Evolutionary conservation across 192 early-diverging fungal genomes (phyloP), one percentile per base, ranked within the genome.

Genomic region (Linnemannia elongata): DNA sequence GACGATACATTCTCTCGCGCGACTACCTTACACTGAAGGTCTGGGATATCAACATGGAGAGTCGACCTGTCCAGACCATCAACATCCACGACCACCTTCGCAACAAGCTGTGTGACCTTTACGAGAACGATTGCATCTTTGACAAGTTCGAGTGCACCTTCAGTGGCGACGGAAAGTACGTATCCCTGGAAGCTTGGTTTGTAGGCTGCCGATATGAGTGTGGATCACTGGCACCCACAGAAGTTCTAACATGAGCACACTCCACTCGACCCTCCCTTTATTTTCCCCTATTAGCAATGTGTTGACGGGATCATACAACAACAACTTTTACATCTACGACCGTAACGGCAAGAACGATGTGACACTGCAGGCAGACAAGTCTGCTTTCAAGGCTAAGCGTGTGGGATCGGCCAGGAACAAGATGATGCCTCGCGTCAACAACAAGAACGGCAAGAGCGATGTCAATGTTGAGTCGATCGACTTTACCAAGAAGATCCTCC

Each of bases 71-170:
- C 38, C 95, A 98, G 86, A 96, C 96, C 18, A 98, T 99, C 91
- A 96, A 94, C 82, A 97, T 99, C 44, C 99, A 99, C 89, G 97
- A 99, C 85, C 96, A 98, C 76, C 91, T 99, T 44, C 93, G 95
- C 89, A 94, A 95, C 89, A 99, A 98, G 89, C 92, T 99, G 57
- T 99, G 99, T 90, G 99, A 99, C 83, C 90, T 99, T 24, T 99
- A 99, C 92, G 98, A 99, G 84, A 99, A 98, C 91, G 98, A 99
- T 89, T 98, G 97, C 88, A 99, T 99, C 88, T 99, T 99, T 92
- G 99, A 99, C 93, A 99, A 99, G 91, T 99, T 99, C 81, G 99
- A 99, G 90, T 99, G 98, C 92, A 97, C 94, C 49, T 97, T 99
- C 81, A 97, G 97, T 88, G 98, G 97, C 47, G 95, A 98, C 88